Base-by-base conservation (phyloP, 2,329 filamentous ascomycete species). In the Colletotrichum sp. region DNA sequence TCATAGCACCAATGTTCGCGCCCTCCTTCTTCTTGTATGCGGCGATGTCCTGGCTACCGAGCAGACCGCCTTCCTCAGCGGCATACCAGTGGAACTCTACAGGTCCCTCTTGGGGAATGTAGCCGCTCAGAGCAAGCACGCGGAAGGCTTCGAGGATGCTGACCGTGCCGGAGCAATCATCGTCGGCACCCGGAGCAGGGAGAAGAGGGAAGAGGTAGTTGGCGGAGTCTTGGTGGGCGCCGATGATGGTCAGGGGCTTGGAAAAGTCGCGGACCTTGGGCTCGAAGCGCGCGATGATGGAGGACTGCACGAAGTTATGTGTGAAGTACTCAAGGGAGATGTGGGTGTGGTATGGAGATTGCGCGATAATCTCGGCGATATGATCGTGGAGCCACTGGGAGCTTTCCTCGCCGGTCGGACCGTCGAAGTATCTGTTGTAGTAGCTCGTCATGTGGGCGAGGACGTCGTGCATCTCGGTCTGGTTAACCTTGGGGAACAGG, bases 21-120 rank as follows among this genome's bases (percentile, higher is more conserved):
- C 89, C 88, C 55, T 90, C 85, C 79, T 91, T 89, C 82, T 91
- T 90, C 82, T 95, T 95, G 16, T 89, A 86, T 59, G 89, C 88
- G 83, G 94, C 95, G 80, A 95, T 90, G 10, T 91, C 92, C 80
- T 94, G 92, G 62, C 91, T 76, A 30, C 85, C 85, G 8, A 87
- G 80, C 67, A 96, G 88, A 13, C 94, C 94, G 18, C 92, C 93
- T 81, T 95, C 94, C 81, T 95, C 94, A 1, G 93, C 94, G n/a
- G 91, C 92, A 84, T 95, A 95, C 93, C 93, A 96, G 82, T 94
- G 93, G 82, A 95, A 95, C 83, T 95, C 94, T 69, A 95, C 84
- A 0, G 92, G 83, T 0, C 83, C 83, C 9, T 83, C 78, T 32
- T 79, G 71, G 4, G 83, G 83, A 21, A 80, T 76, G 66, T 78